phyloP scores from a whole-genome alignment of 1,284 basidiomycete species.

The Cystobasidium pallidum region DNA sequence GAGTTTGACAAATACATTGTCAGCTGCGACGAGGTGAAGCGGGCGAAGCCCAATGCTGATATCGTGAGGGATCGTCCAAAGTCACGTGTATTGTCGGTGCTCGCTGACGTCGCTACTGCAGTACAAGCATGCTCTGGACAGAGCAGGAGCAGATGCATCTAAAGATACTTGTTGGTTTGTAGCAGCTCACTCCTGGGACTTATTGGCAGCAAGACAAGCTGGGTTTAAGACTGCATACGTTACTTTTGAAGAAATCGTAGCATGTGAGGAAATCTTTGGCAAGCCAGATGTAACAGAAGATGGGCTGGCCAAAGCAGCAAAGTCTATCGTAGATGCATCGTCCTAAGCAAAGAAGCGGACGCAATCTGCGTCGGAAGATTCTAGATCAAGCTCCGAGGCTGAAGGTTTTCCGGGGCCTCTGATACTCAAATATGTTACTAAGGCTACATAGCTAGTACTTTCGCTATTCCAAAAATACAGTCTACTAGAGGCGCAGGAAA shows the following conservation, averaged over 20 bases:
- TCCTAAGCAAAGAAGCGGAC: conserved; percentile 1
- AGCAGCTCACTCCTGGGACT: conserved; percentile 42
- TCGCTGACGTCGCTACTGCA: conserved; percentile 7
- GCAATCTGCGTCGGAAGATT: too few relatives aligned
- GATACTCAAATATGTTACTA: too few relatives aligned
- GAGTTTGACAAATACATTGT: conserved; percentile 44
- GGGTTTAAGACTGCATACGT: conserved; percentile 46
- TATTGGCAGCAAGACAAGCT: conserved; percentile 38
- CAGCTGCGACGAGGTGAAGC: conserved; percentile 42
- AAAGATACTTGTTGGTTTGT: conserved; percentile 40
- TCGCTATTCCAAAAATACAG: too few relatives aligned
- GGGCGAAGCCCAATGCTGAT: conserved; percentile 43
- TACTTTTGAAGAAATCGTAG: conserved; percentile 39
- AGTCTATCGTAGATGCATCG: conserved; percentile 29
- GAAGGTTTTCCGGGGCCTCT: too few relatives aligned
- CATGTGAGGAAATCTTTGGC: conserved; percentile 30
- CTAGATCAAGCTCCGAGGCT: too few relatives aligned
- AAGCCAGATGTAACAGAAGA: conserved; percentile 41
- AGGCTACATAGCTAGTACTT: background rate
- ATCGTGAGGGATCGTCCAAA: conserved; percentile 6
- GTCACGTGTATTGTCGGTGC: background rate
- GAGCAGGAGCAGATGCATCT: conserved; percentile 31
- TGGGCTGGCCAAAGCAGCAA: conserved; percentile 40
- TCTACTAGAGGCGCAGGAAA: too few relatives aligned
- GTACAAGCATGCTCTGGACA: conserved; percentile 31